These are phyloP conservation scores for Wallacemonas collosoma DNA, from an alignment of 208 protist genomes.

Conservation along the genomic window DNA sequence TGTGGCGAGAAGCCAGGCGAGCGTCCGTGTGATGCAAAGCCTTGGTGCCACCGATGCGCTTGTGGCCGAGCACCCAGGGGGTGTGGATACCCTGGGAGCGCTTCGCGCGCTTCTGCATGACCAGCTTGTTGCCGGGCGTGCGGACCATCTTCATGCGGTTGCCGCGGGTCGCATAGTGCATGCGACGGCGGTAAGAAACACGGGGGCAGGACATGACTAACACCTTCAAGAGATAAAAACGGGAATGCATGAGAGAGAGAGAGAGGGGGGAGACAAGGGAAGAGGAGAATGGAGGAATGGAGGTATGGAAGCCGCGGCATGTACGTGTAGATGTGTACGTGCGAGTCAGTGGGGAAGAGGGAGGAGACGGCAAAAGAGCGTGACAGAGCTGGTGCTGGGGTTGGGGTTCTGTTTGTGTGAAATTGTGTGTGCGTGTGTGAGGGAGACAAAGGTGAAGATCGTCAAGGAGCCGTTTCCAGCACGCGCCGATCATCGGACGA, in stretches of 20 bases:
- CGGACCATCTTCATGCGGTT: slow-evolving; percentile 86
- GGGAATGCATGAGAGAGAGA: slow-evolving; percentile 9
- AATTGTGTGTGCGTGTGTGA: no score
- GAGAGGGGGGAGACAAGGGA: slow-evolving; percentile 12
- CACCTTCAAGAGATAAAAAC: slow-evolving; percentile 47
- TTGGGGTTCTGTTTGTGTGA: no score
- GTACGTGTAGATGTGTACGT: no score
- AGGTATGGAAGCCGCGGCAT: neutral
- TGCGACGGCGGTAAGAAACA: slow-evolving; percentile 79
- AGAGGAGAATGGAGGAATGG: neutral
- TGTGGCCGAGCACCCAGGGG: slow-evolving; percentile 93
- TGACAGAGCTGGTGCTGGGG: no score
- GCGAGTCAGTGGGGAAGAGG: no score
- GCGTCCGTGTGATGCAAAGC: slow-evolving; percentile 91
- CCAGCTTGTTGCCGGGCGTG: slow-evolving; percentile 93
- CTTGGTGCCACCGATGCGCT: slow-evolving; percentile 92
- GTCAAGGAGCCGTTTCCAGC: no score
- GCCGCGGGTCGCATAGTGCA: slow-evolving; percentile 76
- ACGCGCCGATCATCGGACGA: no score
- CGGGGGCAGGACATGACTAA: slow-evolving; percentile 63
- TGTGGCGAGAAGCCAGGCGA: slow-evolving; percentile 79
- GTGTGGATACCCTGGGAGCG: slow-evolving; percentile 91
- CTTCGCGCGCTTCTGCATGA: slow-evolving; percentile 96
- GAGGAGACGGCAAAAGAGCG: no score
- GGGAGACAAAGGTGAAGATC: no score